These are phyloP conservation scores for Podospora sp. DNA, from an alignment of 495 filamentous ascomycete genomes.

Conservation along the genomic window DNA sequence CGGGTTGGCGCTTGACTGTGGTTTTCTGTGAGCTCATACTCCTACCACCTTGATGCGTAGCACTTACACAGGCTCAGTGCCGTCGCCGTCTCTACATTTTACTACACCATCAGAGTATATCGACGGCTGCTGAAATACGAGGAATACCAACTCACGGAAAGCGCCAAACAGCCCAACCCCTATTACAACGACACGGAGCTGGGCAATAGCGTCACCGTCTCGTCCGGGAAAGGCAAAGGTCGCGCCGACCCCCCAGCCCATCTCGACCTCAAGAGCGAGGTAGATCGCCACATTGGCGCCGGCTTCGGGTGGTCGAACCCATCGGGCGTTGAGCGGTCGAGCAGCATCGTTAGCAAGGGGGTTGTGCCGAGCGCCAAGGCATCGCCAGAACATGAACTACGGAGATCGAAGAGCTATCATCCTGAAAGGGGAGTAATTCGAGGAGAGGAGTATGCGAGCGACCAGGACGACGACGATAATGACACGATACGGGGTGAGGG, in stretches of 20 bases:
- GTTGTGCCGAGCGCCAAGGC: constrained; percentile 26
- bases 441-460: not conserved
- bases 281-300: constrained; percentile 39
- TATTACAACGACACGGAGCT: constrained; percentile 23
- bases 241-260: not conserved
- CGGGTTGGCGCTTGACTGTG: constrained; percentile 46
- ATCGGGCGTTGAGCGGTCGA: not conserved
- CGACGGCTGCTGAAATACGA: constrained; percentile 47
- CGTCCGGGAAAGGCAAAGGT: constrained; percentile 15
- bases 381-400: constrained; percentile 7
- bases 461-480: constrained; percentile 13
- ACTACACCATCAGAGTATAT: constrained; percentile 45
- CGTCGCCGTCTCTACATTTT: constrained; percentile 36
- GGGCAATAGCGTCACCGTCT: constrained; percentile 27
- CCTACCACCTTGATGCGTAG: not conserved
- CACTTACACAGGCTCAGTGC: constrained; percentile 29
- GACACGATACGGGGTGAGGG: constrained; percentile 22
- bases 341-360: constrained; percentile 28
- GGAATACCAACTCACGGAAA: constrained; percentile 44
- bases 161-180: constrained; percentile 34
- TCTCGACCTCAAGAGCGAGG: constrained; percentile 29
- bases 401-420: constrained; percentile 29
- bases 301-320: constrained; percentile 44
- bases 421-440: constrained; percentile 27
- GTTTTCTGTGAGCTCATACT: constrained; percentile 38